Conservation (phyloP, 2,329 filamentous ascomycete genomes). For the Phialemonium atrogriseum region DNA sequence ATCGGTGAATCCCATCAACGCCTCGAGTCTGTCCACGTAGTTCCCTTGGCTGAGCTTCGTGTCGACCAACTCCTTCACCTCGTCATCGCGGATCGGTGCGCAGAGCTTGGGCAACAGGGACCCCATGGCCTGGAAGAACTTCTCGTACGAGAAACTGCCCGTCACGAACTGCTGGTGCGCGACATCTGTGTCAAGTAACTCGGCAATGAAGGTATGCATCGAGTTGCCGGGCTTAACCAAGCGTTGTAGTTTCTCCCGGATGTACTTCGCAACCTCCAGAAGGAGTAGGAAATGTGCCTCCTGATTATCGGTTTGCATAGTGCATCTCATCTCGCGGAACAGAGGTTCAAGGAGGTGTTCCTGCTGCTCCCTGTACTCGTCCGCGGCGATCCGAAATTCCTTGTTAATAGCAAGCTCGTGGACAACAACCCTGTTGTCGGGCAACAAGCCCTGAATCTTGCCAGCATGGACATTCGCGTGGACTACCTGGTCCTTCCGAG, state of each 20-base stretch:
- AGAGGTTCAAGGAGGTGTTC: slow-evolving; percentile 37
- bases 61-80: slow-evolving; percentile 61
- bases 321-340: slow-evolving; percentile 52
- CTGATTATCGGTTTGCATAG: slow-evolving; percentile 56
- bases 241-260: slow-evolving; percentile 63
- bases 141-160: slow-evolving; percentile 72
- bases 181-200: slow-evolving; percentile 65
- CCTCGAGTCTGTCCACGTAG: slow-evolving; percentile 69
- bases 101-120: slow-evolving; percentile 70
- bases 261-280: slow-evolving; percentile 60
- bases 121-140: slow-evolving; percentile 70
- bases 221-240: slow-evolving; percentile 63
- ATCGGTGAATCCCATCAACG: slow-evolving; percentile 67
- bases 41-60: slow-evolving; percentile 51
- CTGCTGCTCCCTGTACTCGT: slow-evolving; percentile 51
- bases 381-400: slow-evolving; percentile 62
- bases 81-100: slow-evolving; percentile 69
- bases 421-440: slow-evolving; percentile 65
- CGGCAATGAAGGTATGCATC: slow-evolving; percentile 66
- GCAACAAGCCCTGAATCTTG: slow-evolving; percentile 42
- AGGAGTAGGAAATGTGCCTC: slow-evolving; percentile 62
- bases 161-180: slow-evolving; percentile 60
- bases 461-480: slow-evolving; percentile 13
- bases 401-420: slow-evolving; percentile 76
- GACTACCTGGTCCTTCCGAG: slow-evolving; percentile 25